Base-by-base conservation (phyloP, 371 early-diverging fungal genomes). In the Chytridium lagenaria region DNA sequence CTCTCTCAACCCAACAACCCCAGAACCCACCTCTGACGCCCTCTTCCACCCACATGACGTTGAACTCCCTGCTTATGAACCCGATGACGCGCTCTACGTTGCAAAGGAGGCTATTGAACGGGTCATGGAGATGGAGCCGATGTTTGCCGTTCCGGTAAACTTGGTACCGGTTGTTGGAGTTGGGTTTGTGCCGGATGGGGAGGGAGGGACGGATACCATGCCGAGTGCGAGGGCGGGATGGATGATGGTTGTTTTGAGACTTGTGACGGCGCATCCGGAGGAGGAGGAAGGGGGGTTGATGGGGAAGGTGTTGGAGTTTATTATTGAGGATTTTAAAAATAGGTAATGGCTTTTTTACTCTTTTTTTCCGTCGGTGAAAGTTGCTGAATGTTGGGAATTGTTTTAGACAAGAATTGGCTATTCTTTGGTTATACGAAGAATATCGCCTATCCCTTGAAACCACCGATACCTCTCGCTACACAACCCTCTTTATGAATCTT, bases 381-480 rank as follows among this genome's bases (percentile, higher is more conserved):
- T n/a, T n/a, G n/a, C n/a, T n/a, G n/a, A n/a, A n/a, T n/a, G n/a
- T n/a, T n/a, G n/a, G n/a, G 12, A 33, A 52, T 75, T 12, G 59
- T 7, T 26, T 1, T 28, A 82, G 84, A 57, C 68, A 75, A 38
- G 84, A 85, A 44, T 38, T 82, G 15, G 82, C 81, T 0, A 55
- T 83, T 19, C 66, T 77, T 34, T 85, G 84, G 84, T 78, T 85
- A 19, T 76, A 81, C 67, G 81, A 85, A 52, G 77, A 81, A 31
- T 81, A 59, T 52, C 67, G 49, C 30, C 22, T 71, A 73, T 65
- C 70, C 69, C 38, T 30, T 33, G 12, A n/a, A 39, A 34, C 50
- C 38, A 12, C 50, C 15, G n/a, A 36, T 31, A 31, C 19, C 26
- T 36, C 34, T 22, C 55, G 69, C 10, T 76, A 78, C 66, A 22